Percentiles rank a stretch among this genome's conserved stretches.
Conservation (phyloP, 2,329 filamentous ascomycete species). For the Davidsoniella australis region DNA sequence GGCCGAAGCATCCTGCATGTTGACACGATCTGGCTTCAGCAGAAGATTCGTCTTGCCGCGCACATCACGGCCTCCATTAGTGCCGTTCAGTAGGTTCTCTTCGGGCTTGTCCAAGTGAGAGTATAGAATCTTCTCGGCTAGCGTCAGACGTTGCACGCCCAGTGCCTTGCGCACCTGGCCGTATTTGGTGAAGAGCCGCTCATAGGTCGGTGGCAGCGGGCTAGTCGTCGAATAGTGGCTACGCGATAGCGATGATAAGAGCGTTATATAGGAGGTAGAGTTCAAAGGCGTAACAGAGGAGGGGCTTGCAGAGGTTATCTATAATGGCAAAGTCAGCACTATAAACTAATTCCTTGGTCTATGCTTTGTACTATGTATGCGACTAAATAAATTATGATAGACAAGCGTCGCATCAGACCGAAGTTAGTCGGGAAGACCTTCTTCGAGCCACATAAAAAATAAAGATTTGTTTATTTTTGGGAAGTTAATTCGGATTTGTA, state of each 20-base stretch:
- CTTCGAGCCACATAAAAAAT: background rate
- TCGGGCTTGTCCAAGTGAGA: conserved; percentile 82
- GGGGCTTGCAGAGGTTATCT: conserved; percentile 17
- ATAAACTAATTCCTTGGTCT: background rate
- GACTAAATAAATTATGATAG: background rate
- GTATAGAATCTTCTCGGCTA: conserved; percentile 97
- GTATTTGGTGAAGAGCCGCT: conserved; percentile 63
- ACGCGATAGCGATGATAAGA: conserved; percentile 11
- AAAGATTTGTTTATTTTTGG: background rate
- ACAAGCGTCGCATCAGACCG: background rate
- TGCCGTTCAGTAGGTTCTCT: conserved; percentile 69
- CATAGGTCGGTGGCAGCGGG: conserved; percentile 52
- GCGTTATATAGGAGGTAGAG: conserved; percentile 10
- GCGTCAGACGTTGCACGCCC: conserved; percentile 50
- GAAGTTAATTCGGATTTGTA: background rate
- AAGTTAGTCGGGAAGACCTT: too few species aligned
- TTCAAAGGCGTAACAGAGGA: conserved; percentile 19
- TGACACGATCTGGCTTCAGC: conserved; percentile 91
- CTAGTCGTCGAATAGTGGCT: conserved; percentile 23
- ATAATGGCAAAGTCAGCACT: background rate
- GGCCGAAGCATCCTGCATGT: conserved; percentile 97
- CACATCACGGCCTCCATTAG: conserved; percentile 67
- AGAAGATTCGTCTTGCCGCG: conserved; percentile 84
- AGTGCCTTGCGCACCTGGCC: conserved; percentile 59
- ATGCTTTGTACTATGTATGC: background rate